Evolutionary conservation across 2,329 filamentous ascomycete species (phyloP).

Genomic region (Exophiala dermatitidis): DNA sequence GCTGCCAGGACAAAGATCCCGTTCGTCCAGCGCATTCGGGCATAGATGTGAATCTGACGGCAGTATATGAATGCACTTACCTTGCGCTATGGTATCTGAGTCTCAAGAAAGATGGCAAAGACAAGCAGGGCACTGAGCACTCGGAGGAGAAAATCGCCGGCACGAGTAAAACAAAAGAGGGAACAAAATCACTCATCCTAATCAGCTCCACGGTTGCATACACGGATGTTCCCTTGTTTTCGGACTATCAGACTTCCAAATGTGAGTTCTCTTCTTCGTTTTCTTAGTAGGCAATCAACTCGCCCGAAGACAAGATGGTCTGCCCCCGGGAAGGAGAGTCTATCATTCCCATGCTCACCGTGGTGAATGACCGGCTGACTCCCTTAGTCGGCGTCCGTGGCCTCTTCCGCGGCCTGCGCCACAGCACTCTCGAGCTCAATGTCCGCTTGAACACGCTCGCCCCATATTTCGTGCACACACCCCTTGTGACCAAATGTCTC

Average conservation of each 20-base stretch:
- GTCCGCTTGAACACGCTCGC: constrained; percentile 8
- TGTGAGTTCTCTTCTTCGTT: constrained; percentile 7
- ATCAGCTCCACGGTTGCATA: constrained; percentile 21
- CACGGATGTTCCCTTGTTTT: constrained; percentile 7
- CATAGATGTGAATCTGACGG: constrained; percentile 29
- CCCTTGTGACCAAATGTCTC: not conserved
- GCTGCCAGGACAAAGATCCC: constrained; percentile 10
- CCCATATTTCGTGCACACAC: constrained; percentile 6
- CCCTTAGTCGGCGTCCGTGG: constrained; percentile 17
- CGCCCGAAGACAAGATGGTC: too few relatives aligned
- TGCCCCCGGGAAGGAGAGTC: too few relatives aligned
- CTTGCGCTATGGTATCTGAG: constrained; percentile 31
- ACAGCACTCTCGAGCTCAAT: constrained; percentile 4
- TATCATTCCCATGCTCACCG: not conserved
- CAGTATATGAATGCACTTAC: constrained; percentile 28
- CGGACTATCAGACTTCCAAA: constrained; percentile 19
- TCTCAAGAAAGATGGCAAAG: not conserved
- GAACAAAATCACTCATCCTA: constrained; percentile 20
- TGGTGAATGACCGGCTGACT: too few relatives aligned
- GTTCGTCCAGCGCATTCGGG: constrained; percentile 11
- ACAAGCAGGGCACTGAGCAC: not conserved
- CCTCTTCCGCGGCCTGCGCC: constrained; percentile 15
- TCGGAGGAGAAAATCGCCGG: not conserved
- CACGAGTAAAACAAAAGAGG: not conserved
- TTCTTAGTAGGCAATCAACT: too few relatives aligned